These are phyloP conservation scores for Aeminium ludgeri DNA, from an alignment of 495 filamentous ascomycete genomes.

Conservation along the genomic window DNA sequence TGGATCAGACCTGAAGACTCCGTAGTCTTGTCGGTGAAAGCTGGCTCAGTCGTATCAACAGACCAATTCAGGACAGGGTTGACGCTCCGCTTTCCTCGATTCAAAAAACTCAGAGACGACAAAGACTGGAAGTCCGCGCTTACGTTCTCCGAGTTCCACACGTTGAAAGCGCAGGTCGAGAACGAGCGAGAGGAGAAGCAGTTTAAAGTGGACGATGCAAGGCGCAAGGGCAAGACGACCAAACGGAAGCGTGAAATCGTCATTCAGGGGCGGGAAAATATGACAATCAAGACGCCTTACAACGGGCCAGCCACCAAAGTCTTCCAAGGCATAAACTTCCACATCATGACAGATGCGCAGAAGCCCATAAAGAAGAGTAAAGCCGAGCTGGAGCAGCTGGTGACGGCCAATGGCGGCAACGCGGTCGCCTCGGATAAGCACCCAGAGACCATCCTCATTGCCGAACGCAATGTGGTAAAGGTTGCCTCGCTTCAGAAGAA, in stretches of 20 bases:
- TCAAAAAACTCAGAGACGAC: constrained; percentile 65
- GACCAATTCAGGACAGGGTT: constrained; percentile 61
- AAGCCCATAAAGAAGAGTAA: constrained; percentile 53
- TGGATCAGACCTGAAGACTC: constrained; percentile 89
- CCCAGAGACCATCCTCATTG: constrained; percentile 46
- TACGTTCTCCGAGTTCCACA: constrained; percentile 57
- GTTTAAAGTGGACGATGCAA: constrained; percentile 54
- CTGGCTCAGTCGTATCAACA: constrained; percentile 56
- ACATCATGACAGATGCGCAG: constrained; percentile 45
- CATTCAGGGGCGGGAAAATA: constrained; percentile 51
- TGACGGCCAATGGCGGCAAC: constrained; percentile 77
- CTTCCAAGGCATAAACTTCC: constrained; percentile 69
- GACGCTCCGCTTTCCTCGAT: constrained; percentile 84
- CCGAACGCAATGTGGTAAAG: constrained; percentile 71
- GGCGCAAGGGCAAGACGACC: constrained; percentile 37
- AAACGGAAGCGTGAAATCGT: constrained; percentile 53
- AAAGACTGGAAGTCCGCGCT: constrained; percentile 70
- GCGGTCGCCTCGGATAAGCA: constrained; percentile 58
- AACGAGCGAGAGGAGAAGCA: constrained; percentile 56
- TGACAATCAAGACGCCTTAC: constrained; percentile 32
- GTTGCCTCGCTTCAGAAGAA: constrained; percentile 65
- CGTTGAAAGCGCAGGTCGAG: constrained; percentile 54
- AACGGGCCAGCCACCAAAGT: constrained; percentile 39
- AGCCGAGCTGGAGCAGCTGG: constrained; percentile 61
- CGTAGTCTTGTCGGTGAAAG: constrained; percentile 76